Conservation (phyloP, 2,329 filamentous ascomycete species). For the Cryphonectria parasitica region DNA sequence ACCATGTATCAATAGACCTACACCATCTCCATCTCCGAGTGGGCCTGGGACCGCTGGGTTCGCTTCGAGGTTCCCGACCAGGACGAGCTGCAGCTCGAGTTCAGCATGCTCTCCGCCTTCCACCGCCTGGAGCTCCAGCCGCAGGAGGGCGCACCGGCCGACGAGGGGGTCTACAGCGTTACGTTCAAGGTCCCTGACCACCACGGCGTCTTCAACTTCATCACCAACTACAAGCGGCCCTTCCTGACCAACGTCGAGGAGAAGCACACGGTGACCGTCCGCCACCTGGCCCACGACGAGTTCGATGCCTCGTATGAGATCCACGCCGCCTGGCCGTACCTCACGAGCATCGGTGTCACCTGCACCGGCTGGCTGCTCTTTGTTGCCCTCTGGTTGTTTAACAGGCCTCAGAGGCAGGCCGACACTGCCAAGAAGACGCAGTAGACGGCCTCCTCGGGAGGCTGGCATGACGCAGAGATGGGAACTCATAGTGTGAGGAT, state of each 20-base stretch:
- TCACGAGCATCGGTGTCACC: constrained; percentile 83
- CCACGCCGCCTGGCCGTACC: constrained; percentile 91
- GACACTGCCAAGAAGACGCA: constrained; percentile 51
- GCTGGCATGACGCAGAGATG: neutral
- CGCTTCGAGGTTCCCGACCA: constrained; percentile 71
- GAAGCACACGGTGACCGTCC: constrained; percentile 91
- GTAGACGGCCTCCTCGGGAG: constrained; percentile 35
- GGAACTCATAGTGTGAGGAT: neutral
- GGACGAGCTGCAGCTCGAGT: constrained; percentile 90
- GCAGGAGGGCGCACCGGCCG: constrained; percentile 55
- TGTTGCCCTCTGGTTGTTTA: constrained; percentile 84
- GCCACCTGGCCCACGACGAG: constrained; percentile 97
- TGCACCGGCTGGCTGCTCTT: constrained; percentile 84
- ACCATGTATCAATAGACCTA: constrained; percentile 64
- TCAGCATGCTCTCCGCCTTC: constrained; percentile 98
- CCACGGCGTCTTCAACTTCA: constrained; percentile 99
- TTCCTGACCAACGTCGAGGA: constrained; percentile 89
- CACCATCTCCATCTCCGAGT: constrained; percentile 88
- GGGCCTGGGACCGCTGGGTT: constrained; percentile 71
- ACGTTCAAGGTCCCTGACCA: constrained; percentile 89
- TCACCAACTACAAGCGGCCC: constrained; percentile 94
- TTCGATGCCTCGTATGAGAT: constrained; percentile 92
- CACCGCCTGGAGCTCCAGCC: constrained; percentile 75
- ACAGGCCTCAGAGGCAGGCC: constrained; percentile 48
- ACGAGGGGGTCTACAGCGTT: constrained; percentile 70